Evolutionary conservation across 768 basidiomycete genomes (phyloP).

Genomic region (Pholiota conissans): DNA sequence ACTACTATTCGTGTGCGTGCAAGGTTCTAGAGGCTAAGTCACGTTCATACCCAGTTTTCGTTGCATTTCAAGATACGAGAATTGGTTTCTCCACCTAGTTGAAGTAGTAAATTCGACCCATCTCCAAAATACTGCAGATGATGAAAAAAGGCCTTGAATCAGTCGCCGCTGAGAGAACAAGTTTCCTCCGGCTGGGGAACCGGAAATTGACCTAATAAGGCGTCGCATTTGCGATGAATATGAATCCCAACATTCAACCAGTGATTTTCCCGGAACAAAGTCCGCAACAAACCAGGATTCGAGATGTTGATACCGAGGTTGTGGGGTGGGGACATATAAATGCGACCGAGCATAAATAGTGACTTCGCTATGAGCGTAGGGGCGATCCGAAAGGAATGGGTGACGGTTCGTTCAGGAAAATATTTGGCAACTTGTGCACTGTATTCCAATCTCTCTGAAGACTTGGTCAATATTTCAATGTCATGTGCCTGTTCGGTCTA

Average conservation of each 20-base stretch:
- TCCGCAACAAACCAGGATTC: slow-evolving; percentile 23
- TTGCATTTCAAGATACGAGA: no score
- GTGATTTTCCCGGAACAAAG: slow-evolving; percentile 22
- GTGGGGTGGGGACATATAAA: slow-evolving; percentile 9
- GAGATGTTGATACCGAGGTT: slow-evolving; percentile 11
- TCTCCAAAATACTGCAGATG: no score
- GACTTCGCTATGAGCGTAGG: slow-evolving; percentile 9
- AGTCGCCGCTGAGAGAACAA: neutral
- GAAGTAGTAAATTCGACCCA: no score
- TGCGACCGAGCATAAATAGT: slow-evolving; percentile 4
- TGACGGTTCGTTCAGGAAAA: neutral
- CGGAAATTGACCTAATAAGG: neutral
- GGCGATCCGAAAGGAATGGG: neutral
- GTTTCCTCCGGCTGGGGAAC: neutral
- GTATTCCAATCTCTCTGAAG: no score
- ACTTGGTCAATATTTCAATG: no score
- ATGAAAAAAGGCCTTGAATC: neutral
- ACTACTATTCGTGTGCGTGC: no score
- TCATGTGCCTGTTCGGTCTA: no score
- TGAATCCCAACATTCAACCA: slow-evolving; percentile 24
- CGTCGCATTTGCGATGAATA: slow-evolving; percentile 26
- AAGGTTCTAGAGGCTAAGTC: no score
- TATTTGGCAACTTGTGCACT: neutral
- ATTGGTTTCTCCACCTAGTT: no score
- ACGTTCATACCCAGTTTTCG: no score